Percentiles rank a stretch among this genome's conserved stretches.
These are phyloP conservation scores for Lyophyllum atratum DNA, from an alignment of 768 basidiomycete genomes.

Conservation along the genomic window DNA sequence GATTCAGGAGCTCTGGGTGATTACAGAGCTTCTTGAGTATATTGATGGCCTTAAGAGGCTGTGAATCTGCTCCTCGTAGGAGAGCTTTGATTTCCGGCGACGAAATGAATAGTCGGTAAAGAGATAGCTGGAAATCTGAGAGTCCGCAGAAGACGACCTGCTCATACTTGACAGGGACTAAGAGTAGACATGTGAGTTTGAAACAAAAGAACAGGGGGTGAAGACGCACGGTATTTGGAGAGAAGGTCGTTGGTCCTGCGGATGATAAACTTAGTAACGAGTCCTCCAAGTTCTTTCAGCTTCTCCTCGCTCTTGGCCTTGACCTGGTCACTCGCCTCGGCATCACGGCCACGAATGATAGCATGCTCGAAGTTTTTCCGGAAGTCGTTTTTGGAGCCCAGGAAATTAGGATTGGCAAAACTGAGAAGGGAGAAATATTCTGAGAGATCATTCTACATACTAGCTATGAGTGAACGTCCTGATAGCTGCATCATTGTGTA, in stretches of 20 bases:
- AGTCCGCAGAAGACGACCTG: constrained; percentile 93
- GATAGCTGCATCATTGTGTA: not conserved
- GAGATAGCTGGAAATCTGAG: constrained; percentile 78
- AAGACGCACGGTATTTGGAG: constrained; percentile 85
- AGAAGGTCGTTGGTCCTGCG: constrained; percentile 91
- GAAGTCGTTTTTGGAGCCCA: constrained; percentile 88
- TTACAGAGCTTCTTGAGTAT: constrained; percentile 95
- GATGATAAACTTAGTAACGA: constrained; percentile 94
- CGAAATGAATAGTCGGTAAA: constrained; percentile 89
- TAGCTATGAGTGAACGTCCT: not conserved
- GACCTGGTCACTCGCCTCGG: constrained; percentile 75
- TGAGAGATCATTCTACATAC: constrained; percentile 79
- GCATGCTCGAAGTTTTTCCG: constrained; percentile 93
- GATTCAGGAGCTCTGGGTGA: constrained; percentile 86
- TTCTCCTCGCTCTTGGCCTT: constrained; percentile 88
- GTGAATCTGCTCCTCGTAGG: constrained; percentile 83
- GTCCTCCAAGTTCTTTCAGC: constrained; percentile 83
- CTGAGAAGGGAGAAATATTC: constrained; percentile 94
- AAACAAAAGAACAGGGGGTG: not conserved
- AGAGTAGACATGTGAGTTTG: constrained; percentile 3
- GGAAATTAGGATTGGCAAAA: constrained; percentile 90
- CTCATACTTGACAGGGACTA: constrained; percentile 99
- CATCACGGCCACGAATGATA: constrained; percentile 89
- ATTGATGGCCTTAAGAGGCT: constrained; percentile 95
- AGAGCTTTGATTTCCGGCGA: constrained; percentile 92